phyloP scores from a whole-genome alignment of 2,329 filamentous ascomycete genomes.

The Ceratocystis albifundus region DNA sequence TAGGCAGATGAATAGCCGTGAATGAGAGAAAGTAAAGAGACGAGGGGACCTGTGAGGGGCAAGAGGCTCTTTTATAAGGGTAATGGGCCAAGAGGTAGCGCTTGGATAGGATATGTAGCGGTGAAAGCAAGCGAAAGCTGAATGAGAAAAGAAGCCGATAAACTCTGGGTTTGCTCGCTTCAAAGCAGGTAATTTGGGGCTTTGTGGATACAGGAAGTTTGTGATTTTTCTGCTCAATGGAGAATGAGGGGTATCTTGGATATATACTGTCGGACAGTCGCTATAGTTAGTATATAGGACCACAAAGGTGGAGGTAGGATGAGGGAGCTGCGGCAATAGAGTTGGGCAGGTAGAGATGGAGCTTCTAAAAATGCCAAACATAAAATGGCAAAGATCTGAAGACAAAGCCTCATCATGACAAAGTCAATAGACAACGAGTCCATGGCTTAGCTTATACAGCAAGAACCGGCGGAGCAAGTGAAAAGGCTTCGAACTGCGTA shows the following conservation, averaged over 20 bases:
- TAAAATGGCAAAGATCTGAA: neutral
- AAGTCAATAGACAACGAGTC: neutral
- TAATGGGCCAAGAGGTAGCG: neutral
- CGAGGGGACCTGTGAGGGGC: neutral
- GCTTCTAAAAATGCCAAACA: neutral
- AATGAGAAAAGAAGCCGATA: neutral
- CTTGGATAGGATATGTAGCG: neutral
- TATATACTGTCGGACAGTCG: neutral
- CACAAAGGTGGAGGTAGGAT: neutral
- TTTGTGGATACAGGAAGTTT: neutral
- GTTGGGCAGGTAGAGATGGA: neutral
- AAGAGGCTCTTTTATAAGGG: neutral
- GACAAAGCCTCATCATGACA: neutral
- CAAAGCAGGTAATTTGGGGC: neutral
- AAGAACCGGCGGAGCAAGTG: neutral
- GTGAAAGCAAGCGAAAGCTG: neutral
- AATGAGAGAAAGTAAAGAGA: slow-evolving; percentile 4
- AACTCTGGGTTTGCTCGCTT: neutral
- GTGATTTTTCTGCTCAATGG: neutral
- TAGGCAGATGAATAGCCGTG: neutral
- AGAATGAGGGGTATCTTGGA: neutral
- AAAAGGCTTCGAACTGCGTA: neutral
- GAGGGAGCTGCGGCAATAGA: neutral
- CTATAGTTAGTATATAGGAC: slow-evolving; percentile 9
- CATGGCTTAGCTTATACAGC: neutral